Conservation (phyloP, 176 grass and related monocot genomes). For the Thalia dealbata region DNA sequence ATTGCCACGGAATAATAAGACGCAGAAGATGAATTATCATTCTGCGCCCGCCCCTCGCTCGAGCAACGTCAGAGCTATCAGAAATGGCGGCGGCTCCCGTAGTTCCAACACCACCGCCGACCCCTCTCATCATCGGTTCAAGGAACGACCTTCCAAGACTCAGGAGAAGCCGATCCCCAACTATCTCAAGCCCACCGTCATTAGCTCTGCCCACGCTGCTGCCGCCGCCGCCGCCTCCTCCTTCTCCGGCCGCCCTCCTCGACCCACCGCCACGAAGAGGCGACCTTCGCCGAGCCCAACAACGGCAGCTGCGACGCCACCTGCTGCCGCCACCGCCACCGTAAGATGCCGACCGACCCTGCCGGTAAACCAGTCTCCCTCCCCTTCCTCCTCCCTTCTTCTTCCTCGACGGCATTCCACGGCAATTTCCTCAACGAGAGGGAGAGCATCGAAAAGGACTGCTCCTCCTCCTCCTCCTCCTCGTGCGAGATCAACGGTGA, state of each 20-base stretch:
- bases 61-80: no score
- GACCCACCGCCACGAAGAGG: not conserved
- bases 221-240: not conserved
- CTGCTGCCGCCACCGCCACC: not conserved
- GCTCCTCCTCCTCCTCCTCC: not conserved
- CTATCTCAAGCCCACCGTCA: conserved; percentile 1
- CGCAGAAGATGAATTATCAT: no score
- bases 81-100: no score
- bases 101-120: not conserved
- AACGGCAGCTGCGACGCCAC: not conserved
- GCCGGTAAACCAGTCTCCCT: no score
- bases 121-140: not conserved
- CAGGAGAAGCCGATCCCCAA: not conserved
- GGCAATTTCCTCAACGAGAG: not conserved
- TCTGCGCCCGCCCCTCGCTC: no score
- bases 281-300: not conserved
- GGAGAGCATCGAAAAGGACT: not conserved
- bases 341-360: not conserved
- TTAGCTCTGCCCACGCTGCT: not conserved
- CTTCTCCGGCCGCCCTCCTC: not conserved
- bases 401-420: not conserved
- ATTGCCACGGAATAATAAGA: no score
- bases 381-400: not conserved
- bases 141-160: not conserved
- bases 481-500: not conserved